Conservation (phyloP, 2,329 filamentous ascomycete genomes). For the Talaromyces sp. region DNA sequence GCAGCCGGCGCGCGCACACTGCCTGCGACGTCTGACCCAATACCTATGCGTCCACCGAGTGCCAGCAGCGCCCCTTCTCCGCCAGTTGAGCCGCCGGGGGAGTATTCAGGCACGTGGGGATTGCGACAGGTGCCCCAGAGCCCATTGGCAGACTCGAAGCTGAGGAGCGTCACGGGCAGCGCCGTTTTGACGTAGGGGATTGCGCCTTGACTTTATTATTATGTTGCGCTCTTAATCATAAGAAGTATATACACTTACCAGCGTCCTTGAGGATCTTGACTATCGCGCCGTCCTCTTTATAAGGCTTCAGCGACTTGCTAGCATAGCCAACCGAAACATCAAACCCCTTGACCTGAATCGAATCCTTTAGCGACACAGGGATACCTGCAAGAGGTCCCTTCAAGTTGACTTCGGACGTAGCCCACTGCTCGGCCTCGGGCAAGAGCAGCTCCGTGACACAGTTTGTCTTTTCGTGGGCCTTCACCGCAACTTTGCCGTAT, state of each 20-base stretch:
- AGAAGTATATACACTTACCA: slow-evolving; percentile 32
- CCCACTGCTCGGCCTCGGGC: slow-evolving; percentile 70
- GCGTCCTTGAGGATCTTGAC: slow-evolving; percentile 77
- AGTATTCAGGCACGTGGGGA: slow-evolving; percentile 77
- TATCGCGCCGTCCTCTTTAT: slow-evolving; percentile 62
- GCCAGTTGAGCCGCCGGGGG: slow-evolving; percentile 81
- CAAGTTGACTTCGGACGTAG: slow-evolving; percentile 58
- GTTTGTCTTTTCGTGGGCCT: slow-evolving; percentile 81
- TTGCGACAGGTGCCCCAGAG: slow-evolving; percentile 81
- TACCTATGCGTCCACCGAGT: slow-evolving; percentile 75
- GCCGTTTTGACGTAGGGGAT: slow-evolving; percentile 93
- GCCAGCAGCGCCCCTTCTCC: slow-evolving; percentile 80
- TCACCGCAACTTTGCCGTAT: slow-evolving; percentile 80
- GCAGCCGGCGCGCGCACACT: slow-evolving; percentile 83
- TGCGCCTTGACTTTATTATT: slow-evolving; percentile 48
- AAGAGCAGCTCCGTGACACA: slow-evolving; percentile 85
- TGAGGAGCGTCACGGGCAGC: slow-evolving; percentile 76
- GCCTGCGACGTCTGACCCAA: slow-evolving; percentile 87
- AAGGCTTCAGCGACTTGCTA: slow-evolving; percentile 59
- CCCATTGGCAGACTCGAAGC: slow-evolving; percentile 73
- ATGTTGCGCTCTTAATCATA: background rate
- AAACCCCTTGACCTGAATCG: slow-evolving; percentile 73
- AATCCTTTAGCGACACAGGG: slow-evolving; percentile 76
- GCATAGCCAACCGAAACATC: slow-evolving; percentile 80
- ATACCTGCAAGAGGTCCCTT: slow-evolving; percentile 81